Evolutionary conservation across 106 monocot genomes (phyloP).

Genomic region (Acorus gramineus): DNA sequence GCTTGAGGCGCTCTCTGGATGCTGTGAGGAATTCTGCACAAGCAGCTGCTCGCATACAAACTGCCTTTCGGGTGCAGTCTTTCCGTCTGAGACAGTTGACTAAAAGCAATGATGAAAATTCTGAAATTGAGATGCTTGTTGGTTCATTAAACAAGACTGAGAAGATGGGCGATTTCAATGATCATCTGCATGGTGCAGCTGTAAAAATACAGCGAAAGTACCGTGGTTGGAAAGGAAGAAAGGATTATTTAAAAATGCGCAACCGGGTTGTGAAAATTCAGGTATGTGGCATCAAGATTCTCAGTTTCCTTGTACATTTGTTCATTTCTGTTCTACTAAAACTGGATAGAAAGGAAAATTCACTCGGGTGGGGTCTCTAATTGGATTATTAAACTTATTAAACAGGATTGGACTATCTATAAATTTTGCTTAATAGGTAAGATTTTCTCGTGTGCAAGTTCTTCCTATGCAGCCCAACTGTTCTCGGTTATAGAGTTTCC

Average conservation of each 20-base stretch:
- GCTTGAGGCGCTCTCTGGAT: slow-evolving; percentile 32
- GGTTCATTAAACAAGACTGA: slow-evolving; percentile 6
- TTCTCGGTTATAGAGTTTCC: too few species aligned
- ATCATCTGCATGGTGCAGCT: slow-evolving; percentile 23
- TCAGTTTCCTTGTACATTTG: too few species aligned
- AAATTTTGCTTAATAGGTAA: too few species aligned
- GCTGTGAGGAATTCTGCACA: slow-evolving; percentile 41
- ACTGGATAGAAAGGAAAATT: too few species aligned
- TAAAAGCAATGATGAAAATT: slow-evolving; percentile 1
- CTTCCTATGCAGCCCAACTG: too few species aligned
- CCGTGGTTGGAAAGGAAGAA: slow-evolving; percentile 31
- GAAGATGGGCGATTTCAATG: slow-evolving; percentile 9
- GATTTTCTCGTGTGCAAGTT: too few species aligned
- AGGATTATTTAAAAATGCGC: slow-evolving; percentile 33
- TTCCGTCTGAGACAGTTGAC: slow-evolving; percentile 19
- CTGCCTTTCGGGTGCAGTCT: slow-evolving; percentile 35
- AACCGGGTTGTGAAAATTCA: slow-evolving; percentile 36
- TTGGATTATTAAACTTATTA: too few species aligned
- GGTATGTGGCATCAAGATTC: not conserved
- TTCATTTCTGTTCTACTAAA: too few species aligned
- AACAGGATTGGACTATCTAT: too few species aligned
- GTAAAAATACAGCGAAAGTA: slow-evolving; percentile 40
- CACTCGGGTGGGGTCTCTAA: too few species aligned
- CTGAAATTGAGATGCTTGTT: slow-evolving; percentile 5
- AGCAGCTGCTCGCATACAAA: slow-evolving; percentile 44